Evolutionary conservation across 345 rosid species (phyloP).

Genomic region (Acer negundo): DNA sequence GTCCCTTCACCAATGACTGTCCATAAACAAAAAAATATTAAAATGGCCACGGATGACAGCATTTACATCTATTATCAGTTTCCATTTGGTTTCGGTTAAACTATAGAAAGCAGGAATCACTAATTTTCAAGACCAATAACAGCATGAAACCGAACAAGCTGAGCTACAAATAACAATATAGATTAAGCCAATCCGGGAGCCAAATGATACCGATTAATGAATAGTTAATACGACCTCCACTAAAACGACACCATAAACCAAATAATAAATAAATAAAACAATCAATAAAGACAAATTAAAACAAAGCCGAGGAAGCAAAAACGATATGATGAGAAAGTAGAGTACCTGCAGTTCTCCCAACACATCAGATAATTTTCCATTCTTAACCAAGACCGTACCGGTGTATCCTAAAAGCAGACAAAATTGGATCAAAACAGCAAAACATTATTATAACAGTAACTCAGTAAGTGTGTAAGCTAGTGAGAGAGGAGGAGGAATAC

Average conservation of each 20-base stretch:
- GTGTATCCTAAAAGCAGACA: slow-evolving; percentile 60
- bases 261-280: background rate
- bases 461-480: background rate
- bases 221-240: background rate
- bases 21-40: slow-evolving; percentile 1
- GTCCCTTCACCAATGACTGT: slow-evolving; percentile 60
- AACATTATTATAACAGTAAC: background rate
- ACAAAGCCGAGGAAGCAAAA: background rate
- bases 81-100: background rate
- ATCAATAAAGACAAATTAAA: background rate
- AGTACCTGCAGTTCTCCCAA: slow-evolving; percentile 80
- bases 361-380: slow-evolving; percentile 81
- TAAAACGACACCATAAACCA: background rate
- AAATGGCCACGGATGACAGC: background rate
- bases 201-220: background rate
- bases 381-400: slow-evolving; percentile 66
- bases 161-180: background rate
- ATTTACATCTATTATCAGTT: background rate
- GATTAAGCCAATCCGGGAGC: background rate
- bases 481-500: slow-evolving; percentile 24
- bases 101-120: background rate
- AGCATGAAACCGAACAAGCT: background rate
- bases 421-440: slow-evolving; percentile 10
- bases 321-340: background rate
- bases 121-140: background rate